These are phyloP conservation scores for Pseudopithomyces maydicus DNA, from an alignment of 2,329 filamentous ascomycete genomes.

Conservation along the genomic window DNA sequence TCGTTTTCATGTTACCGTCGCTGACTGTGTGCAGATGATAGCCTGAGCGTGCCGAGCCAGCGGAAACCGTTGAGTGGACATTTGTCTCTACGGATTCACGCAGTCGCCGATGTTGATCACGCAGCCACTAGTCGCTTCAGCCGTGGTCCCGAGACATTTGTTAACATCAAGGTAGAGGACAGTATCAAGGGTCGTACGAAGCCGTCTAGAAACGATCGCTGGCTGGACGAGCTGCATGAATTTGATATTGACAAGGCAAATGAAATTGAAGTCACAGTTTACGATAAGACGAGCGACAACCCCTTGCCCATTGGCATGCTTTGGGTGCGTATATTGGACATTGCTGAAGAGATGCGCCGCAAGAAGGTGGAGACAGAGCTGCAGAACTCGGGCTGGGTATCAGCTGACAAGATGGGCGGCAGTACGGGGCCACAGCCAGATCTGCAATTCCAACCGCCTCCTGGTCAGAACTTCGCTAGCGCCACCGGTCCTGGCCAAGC, in stretches of 20 bases:
- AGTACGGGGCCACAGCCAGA: conserved; percentile 58
- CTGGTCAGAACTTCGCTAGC: conserved; percentile 47
- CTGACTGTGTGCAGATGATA: conserved; percentile 73
- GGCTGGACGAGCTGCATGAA: conserved; percentile 89
- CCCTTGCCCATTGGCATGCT: conserved; percentile 91
- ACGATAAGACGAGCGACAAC: conserved; percentile 89
- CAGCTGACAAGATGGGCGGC: conserved; percentile 89
- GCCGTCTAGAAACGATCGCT: conserved; percentile 82
- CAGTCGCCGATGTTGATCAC: conserved; percentile 94
- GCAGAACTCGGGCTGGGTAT: conserved; percentile 94
- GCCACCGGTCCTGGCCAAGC: conserved; percentile 45
- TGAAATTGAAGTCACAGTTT: conserved; percentile 96
- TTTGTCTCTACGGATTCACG: conserved; percentile 82
- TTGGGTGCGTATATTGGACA: conserved; percentile 96
- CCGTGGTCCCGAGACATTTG: conserved; percentile 90
- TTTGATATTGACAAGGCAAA: conserved; percentile 98
- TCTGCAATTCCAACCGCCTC: conserved; percentile 59
- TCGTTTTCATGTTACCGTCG: neutral
- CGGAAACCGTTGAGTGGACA: conserved; percentile 95
- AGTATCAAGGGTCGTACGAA: conserved; percentile 86
- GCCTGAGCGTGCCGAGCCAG: conserved; percentile 91
- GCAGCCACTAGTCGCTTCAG: conserved; percentile 81
- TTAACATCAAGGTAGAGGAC: conserved; percentile 97
- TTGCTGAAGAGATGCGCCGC: conserved; percentile 94
- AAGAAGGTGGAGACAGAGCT: conserved; percentile 98